These are phyloP conservation scores for Hippophae tibetana DNA, from an alignment of 306 rosid species.

Conservation along the genomic window DNA sequence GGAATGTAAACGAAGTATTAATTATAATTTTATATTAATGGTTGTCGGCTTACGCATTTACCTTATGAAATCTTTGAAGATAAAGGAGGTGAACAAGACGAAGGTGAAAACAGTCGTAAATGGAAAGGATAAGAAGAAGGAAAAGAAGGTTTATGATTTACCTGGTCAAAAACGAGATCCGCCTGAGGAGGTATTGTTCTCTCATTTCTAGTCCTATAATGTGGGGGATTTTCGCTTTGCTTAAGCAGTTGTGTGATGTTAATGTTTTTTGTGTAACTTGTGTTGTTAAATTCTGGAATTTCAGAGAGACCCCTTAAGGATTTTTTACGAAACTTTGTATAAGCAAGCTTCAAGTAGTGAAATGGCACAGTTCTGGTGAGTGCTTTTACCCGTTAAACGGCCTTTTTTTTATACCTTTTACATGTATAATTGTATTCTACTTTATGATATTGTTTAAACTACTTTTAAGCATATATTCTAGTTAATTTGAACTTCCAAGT, in stretches of 20 bases:
- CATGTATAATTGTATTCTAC: no score
- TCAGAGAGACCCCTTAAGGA: constrained; percentile 76
- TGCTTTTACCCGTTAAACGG: constrained; percentile 1
- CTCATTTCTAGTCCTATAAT: not conserved
- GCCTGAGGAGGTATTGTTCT: constrained; percentile 52
- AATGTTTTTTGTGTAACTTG: constrained; percentile 7
- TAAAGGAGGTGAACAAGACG: constrained; percentile 33
- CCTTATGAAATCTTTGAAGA: constrained; percentile 7
- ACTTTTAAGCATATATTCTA: no score
- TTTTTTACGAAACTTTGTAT: constrained; percentile 58
- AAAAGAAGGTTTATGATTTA: constrained; percentile 60
- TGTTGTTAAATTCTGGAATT: constrained; percentile 10
- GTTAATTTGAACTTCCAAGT: no score
- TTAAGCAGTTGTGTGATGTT: not conserved
- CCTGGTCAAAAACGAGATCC: constrained; percentile 93
- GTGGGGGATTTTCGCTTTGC: not conserved
- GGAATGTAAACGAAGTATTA: not conserved
- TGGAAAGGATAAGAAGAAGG: constrained; percentile 33
- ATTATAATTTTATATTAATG: constrained; percentile 1
- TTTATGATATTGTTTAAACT: no score
- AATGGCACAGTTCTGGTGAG: constrained; percentile 85
- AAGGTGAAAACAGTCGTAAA: constrained; percentile 11
- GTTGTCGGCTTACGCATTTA: constrained; percentile 2
- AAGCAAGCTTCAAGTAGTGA: constrained; percentile 57
- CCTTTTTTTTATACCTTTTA: no score